Evolutionary conservation across 1,284 basidiomycete species (phyloP), one percentile per base, ranked within the genome.

Genomic region (Sanghuangporus baumii): DNA sequence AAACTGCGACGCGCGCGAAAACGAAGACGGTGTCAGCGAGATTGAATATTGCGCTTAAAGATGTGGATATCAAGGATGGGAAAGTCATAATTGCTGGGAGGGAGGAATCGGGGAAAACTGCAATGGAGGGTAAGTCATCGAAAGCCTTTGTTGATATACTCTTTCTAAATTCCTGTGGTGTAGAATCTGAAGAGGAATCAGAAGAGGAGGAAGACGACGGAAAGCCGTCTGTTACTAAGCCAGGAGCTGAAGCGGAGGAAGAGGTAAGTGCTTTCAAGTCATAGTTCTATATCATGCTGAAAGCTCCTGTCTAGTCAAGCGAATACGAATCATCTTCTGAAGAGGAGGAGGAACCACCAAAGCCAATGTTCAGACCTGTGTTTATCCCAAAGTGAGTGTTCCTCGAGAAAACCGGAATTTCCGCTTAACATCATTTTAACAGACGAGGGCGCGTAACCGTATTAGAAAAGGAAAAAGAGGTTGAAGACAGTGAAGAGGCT

Each of bases 331-430:
- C 80, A n/a, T 87, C 87, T 57, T 88, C 85, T 0, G 86, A 86
- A 66, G 84, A 82, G 66, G 84, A 82, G 66, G 87, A 87, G 60
- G 85, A 86, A 69, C 77, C 82, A 23, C 65, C 67, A 65, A 70
- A 77, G 48, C 81, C 83, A 1, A 82, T 89, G 76, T 92, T 94
- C 74, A 85, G 94, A 66, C 94, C 95, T 1, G 87, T 96, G 0
- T 97, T 96, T 71, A 84, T 96, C 12, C 91, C 93, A 60, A 96
- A 96, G 93, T 94, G 71, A 59, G 86, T 51, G 20, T 3, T 2
- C 4, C 16, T 46, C 43, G 16, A 46, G 8, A 46, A 46, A n/a
- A 11, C 43, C 43, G 20, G 43, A 14, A 37, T 51, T 6, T 20
- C 47, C 50, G 38, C 51, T n/a, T 46, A 23, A 48, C 43, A 34